Percentiles rank a stretch among this genome's conserved stretches.
Conservation (phyloP, 2,329 filamentous ascomycete genomes). For the Sporothrix humicola region DNA sequence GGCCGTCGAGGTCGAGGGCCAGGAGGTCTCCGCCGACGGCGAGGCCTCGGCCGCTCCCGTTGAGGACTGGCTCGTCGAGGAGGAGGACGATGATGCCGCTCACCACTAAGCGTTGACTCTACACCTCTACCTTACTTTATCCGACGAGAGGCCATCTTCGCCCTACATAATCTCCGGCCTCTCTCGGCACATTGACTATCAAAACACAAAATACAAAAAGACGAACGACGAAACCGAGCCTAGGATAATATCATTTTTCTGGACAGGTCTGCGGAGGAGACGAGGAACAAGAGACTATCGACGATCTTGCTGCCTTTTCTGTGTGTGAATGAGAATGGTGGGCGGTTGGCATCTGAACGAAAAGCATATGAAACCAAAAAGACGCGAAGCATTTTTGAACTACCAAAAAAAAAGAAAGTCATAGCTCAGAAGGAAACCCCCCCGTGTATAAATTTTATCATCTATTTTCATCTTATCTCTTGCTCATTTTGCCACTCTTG, state of each 20-base stretch:
- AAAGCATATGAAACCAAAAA: neutral
- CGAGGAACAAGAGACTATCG: neutral
- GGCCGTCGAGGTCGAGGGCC: conserved; percentile 92
- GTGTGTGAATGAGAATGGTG: conserved; percentile 18
- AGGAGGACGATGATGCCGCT: conserved; percentile 63
- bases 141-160: too few relatives aligned
- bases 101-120: conserved; percentile 46
- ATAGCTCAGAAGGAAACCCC: conserved; percentile 45
- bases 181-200: conserved; percentile 3
- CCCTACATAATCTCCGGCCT: neutral
- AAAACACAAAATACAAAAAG: neutral
- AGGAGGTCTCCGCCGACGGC: conserved; percentile 67
- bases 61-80: conserved; percentile 82
- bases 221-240: neutral
- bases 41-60: conserved; percentile 62
- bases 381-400: neutral
- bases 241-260: conserved; percentile 1
- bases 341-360: conserved; percentile 11
- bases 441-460: conserved; percentile 37
- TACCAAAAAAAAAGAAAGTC: conserved; percentile 12
- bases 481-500: neutral
- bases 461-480: conserved; percentile 1
- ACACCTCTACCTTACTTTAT: neutral
- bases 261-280: conserved; percentile 2
- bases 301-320: neutral